Evolutionary conservation across 768 basidiomycete species (phyloP).

Genomic region (Hypholoma sublateritium): DNA sequence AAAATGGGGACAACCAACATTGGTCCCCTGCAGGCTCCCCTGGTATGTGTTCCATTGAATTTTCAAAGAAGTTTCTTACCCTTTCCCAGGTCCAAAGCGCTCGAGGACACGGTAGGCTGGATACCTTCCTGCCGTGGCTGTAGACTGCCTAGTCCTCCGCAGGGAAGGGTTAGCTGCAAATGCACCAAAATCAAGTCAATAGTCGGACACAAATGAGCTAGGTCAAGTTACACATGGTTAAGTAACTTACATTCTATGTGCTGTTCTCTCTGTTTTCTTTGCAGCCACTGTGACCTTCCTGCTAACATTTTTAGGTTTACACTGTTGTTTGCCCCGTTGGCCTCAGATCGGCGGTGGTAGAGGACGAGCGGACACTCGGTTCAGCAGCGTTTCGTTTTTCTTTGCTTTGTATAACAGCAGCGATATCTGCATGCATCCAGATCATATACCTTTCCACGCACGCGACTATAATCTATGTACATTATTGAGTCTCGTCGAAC

Average conservation of each 20-base stretch:
- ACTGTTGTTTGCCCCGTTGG: background rate
- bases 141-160: too few species aligned
- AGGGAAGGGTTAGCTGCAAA: too few species aligned
- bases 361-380: background rate
- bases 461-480: background rate
- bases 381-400: background rate
- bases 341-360: background rate
- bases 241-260: slow-evolving; percentile 25
- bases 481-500: background rate
- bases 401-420: background rate
- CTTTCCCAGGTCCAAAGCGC: slow-evolving; percentile 41
- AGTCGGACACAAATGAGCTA: background rate
- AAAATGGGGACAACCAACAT: slow-evolving; percentile 30
- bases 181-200: too few species aligned
- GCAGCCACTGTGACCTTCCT: background rate
- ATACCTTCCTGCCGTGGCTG: too few species aligned
- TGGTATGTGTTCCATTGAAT: slow-evolving; percentile 29
- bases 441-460: background rate
- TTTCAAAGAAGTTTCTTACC: background rate
- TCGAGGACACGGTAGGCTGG: slow-evolving; percentile 35
- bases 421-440: slow-evolving; percentile 1
- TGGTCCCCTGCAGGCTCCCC: slow-evolving; percentile 38
- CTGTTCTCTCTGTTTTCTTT: slow-evolving; percentile 5
- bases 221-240: slow-evolving; percentile 25
- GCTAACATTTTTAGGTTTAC: slow-evolving; percentile 14